These are phyloP conservation scores for Dictyostelium brefeldianum DNA, from an alignment of 78 protist genomes.

Conservation along the genomic window DNA sequence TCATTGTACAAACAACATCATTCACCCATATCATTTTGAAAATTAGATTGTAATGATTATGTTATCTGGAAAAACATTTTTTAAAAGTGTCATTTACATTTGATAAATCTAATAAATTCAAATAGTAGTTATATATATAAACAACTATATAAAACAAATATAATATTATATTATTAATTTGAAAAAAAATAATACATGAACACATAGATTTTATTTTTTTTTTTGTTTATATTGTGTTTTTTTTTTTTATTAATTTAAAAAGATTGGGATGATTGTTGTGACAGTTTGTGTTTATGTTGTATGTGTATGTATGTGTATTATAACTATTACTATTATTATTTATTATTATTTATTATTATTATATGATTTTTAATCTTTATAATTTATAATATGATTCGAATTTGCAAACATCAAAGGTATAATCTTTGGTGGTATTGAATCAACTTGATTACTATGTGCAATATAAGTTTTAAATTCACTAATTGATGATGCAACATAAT, in stretches of 20 bases:
- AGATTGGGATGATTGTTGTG: not conserved
- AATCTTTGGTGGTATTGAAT: slow-evolving; percentile 62
- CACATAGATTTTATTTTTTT: no score
- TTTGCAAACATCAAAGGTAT: slow-evolving; percentile 71
- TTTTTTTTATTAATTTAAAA: not conserved
- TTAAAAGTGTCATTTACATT: slow-evolving; percentile 15
- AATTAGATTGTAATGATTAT: slow-evolving; percentile 31
- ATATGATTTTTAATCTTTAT: slow-evolving; percentile 22
- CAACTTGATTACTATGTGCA: slow-evolving; percentile 59
- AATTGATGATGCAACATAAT: slow-evolving; percentile 76
- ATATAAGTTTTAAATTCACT: slow-evolving; percentile 75
- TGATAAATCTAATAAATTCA: slow-evolving; percentile 23
- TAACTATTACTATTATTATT: not conserved
- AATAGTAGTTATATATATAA: not conserved
- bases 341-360: not conserved
- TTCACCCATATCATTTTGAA: not conserved
- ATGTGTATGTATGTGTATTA: slow-evolving; percentile 8
- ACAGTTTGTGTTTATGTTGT: slow-evolving; percentile 6
- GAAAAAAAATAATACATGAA: no score
- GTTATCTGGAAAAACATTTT: slow-evolving; percentile 10
- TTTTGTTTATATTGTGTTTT: not conserved
- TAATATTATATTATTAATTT: no score
- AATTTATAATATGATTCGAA: slow-evolving; percentile 16
- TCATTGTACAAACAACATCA: not conserved
- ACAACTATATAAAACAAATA: not conserved